Evolutionary conservation across 768 basidiomycete species (phyloP).

Genomic region (Lactarius sanguifluus): DNA sequence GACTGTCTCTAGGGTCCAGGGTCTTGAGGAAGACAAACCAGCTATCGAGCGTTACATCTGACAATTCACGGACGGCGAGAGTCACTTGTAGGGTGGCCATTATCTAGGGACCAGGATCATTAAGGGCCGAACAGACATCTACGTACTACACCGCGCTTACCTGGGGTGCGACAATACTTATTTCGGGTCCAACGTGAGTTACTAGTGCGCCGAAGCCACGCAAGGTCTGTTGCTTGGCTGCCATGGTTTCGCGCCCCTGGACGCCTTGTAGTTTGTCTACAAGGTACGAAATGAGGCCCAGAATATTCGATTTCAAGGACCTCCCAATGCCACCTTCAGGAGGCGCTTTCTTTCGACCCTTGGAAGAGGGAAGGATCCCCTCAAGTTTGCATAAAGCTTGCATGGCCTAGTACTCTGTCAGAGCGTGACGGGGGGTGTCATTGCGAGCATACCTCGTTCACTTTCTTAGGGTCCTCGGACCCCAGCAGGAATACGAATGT

Average conservation of each 20-base stretch:
- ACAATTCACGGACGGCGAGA: slow-evolving; percentile 70
- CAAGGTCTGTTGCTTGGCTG: slow-evolving; percentile 73
- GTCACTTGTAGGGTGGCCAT: slow-evolving; percentile 95
- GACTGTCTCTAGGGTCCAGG: slow-evolving; percentile 65
- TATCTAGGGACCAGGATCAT: slow-evolving; percentile 51
- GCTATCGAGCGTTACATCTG: slow-evolving; percentile 72
- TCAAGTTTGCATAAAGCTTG: slow-evolving; percentile 48
- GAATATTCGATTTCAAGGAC: slow-evolving; percentile 73
- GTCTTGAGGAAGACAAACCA: slow-evolving; percentile 79
- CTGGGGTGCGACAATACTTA: slow-evolving; percentile 83
- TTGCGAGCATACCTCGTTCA: slow-evolving; percentile 35
- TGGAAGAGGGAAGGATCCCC: slow-evolving; percentile 33
- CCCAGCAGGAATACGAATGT: slow-evolving; percentile 79
- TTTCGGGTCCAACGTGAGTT: slow-evolving; percentile 63
- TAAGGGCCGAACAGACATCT: slow-evolving; percentile 19
- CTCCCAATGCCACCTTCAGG: slow-evolving; percentile 44
- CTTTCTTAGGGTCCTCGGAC: slow-evolving; percentile 52
- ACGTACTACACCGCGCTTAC: slow-evolving; percentile 40
- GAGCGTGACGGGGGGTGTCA: not conserved
- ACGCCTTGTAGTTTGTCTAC: slow-evolving; percentile 87
- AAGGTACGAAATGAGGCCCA: slow-evolving; percentile 81
- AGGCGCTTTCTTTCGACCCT: slow-evolving; percentile 34
- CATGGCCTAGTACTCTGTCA: slow-evolving; percentile 35
- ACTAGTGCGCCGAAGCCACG: slow-evolving; percentile 76
- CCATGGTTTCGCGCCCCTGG: slow-evolving; percentile 68